Evolutionary conservation across 768 basidiomycete species (phyloP).

Genomic region (Fomitopsis pulvina): DNA sequence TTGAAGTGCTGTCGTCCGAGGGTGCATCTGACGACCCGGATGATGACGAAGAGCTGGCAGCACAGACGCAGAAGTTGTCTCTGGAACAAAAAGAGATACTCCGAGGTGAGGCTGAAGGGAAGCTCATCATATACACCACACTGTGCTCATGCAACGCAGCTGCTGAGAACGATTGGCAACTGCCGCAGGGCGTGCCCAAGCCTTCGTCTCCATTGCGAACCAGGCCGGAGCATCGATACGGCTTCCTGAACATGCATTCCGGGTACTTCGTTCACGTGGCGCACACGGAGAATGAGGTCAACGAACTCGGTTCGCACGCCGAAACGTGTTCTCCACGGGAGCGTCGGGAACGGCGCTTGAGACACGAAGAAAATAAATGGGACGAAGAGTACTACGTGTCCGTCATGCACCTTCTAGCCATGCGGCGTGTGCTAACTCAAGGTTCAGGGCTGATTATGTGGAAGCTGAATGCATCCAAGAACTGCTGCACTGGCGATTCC

Average conservation of each 20-base stretch:
- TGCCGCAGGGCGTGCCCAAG: conserved; percentile 56
- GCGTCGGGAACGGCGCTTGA: conserved; percentile 45
- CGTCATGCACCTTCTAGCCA: conserved; percentile 4
- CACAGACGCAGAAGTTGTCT: conserved; percentile 37
- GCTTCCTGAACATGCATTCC: conserved; percentile 68
- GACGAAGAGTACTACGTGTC: conserved; percentile 86
- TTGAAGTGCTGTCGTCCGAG: conserved; percentile 48
- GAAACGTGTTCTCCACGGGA: conserved; percentile 49
- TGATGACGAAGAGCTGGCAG: conserved; percentile 33
- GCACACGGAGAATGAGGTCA: conserved; percentile 77
- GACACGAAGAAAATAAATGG: conserved; percentile 72
- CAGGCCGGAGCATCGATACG: conserved; percentile 50
- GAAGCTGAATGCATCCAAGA: conserved; percentile 74
- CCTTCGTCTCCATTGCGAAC: conserved; percentile 32
- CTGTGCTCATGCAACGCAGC: conserved; percentile 36
- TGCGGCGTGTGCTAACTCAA: conserved; percentile 1
- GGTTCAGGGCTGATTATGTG: conserved; percentile 67
- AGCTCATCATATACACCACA: background rate
- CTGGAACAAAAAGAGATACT: conserved; percentile 48
- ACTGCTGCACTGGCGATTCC: conserved; percentile 60
- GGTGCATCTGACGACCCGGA: conserved; percentile 18
- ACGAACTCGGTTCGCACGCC: conserved; percentile 65
- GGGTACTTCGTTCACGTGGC: conserved; percentile 69
- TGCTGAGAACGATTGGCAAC: conserved; percentile 71
- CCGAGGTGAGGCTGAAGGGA: conserved; percentile 34